These are phyloP conservation scores for Aegilops speltoides DNA, from an alignment of 176 grass and related monocot species.

Conservation along the genomic window DNA sequence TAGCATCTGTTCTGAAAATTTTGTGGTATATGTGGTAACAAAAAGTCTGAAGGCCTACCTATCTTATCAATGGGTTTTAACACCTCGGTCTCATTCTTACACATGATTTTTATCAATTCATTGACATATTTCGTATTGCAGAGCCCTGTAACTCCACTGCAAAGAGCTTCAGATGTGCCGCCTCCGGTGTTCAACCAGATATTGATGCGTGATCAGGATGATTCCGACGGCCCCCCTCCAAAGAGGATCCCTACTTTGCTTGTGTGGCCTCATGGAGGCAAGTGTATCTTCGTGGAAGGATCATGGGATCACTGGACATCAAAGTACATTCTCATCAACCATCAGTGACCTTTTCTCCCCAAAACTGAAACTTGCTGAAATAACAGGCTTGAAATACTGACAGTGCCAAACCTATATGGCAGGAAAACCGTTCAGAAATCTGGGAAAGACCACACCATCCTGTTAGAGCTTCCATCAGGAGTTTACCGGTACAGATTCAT, in stretches of 20 bases:
- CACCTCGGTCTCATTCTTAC: neutral
- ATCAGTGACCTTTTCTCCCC: neutral
- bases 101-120: neutral
- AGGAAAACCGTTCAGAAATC: conserved; percentile 70
- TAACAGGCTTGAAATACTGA: neutral
- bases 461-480: conserved; percentile 77
- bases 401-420: neutral
- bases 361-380: neutral
- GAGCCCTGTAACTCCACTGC: conserved; percentile 76
- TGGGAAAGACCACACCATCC: conserved; percentile 76
- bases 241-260: conserved; percentile 79
- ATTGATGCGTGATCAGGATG: conserved; percentile 48
- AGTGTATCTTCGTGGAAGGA: conserved; percentile 68
- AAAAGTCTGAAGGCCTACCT: neutral
- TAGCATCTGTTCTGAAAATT: neutral
- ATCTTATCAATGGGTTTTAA: neutral
- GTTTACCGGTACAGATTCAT: conserved; percentile 75
- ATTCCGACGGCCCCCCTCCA: conserved; percentile 47
- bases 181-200: conserved; percentile 73
- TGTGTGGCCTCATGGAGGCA: conserved; percentile 75
- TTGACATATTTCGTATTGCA: conserved; percentile 7
- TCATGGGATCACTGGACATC: conserved; percentile 92
- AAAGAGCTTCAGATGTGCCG: conserved; percentile 51
- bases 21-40: neutral
- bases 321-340: conserved; percentile 37